phyloP scores from a whole-genome alignment of 768 basidiomycete species.

The Suillus discolor region DNA sequence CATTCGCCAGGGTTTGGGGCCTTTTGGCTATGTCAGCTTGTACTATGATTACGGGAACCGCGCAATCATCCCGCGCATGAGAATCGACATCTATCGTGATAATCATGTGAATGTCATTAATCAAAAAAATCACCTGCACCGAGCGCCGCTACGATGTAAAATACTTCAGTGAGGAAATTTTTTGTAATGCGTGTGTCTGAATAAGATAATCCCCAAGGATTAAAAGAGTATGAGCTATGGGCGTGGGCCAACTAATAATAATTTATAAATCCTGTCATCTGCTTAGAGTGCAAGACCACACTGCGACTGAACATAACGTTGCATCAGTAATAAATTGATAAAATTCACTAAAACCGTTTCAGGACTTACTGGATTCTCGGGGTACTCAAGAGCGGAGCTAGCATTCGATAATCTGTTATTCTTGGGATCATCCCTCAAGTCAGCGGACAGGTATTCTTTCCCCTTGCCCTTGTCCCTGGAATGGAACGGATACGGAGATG shows the following conservation, averaged over 20 bases:
- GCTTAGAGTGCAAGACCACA: conserved; percentile 13
- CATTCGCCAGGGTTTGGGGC: not conserved
- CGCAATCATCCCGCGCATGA: not conserved
- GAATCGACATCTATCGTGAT: not conserved
- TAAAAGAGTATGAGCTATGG: not conserved
- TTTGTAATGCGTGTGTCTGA: not conserved
- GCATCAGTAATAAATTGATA: not conserved
- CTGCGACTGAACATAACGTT: conserved; percentile 7
- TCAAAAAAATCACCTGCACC: not conserved
- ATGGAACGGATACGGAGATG: not conserved
- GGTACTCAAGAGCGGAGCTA: conserved; percentile 8
- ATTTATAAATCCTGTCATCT: not conserved
- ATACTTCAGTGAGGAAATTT: not conserved
- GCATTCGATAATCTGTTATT: conserved; percentile 13
- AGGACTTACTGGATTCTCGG: conserved; percentile 10
- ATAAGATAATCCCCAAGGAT: not conserved
- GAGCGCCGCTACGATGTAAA: not conserved
- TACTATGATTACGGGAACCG: not conserved
- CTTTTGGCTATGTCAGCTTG: not conserved
- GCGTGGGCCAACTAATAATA: not conserved
- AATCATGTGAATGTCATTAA: not conserved
- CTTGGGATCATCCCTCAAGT: not conserved
- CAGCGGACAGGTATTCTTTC: not conserved
- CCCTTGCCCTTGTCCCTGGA: not conserved
- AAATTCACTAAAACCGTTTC: not conserved